Evolutionary conservation across 495 filamentous ascomycete species (phyloP), one percentile per base, ranked within the genome.

Genomic region (Aspergillus campestris): DNA sequence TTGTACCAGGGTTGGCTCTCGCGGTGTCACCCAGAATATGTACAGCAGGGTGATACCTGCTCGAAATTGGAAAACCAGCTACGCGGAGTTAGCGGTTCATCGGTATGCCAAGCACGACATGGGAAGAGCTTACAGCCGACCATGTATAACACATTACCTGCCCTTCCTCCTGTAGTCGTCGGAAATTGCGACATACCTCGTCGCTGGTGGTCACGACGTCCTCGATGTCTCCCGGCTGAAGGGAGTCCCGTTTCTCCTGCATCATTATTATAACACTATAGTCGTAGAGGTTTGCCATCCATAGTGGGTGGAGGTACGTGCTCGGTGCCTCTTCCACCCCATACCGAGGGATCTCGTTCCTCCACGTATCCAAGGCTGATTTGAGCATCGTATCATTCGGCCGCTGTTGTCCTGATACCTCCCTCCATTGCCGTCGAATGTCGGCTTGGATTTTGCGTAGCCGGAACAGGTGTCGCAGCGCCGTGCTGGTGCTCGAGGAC

Each of bases 121-220:
- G 11, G 8, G 3, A 7, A 3, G 29, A 41, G 52, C 61, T 45
- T 47, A 65, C 61, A 34, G 61, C 59, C 48, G 61, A 62, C 61
- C 61, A 65, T 0, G 61, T 65, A 53, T 57, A 65, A 27, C 61
- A 65, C 51, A 62, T 52, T 10, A 62, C 57, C 44, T 65, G 61
- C 8, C 61, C 61, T 47, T 62, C 59, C 32, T 59, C 57, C 47
- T 61, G 61, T 8, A 65, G 52, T 2, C 48, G 38, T 14, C 59
- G 50, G 34, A 56, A 65, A 33, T 57, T 60, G 6, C 54, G 12
- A 42, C 59, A 65, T 7, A 57, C 59, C 35, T 65, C 59, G 18
- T 56, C 57, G 13, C 62, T 48, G 0, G 59, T 58, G 10, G 55
- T 48, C 13, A 65, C 53, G 8, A 61, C 49, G 8, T 65, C 55